Evolutionary conservation across 2,329 filamentous ascomycete species (phyloP).

Genomic region (Seiridium cupressi): DNA sequence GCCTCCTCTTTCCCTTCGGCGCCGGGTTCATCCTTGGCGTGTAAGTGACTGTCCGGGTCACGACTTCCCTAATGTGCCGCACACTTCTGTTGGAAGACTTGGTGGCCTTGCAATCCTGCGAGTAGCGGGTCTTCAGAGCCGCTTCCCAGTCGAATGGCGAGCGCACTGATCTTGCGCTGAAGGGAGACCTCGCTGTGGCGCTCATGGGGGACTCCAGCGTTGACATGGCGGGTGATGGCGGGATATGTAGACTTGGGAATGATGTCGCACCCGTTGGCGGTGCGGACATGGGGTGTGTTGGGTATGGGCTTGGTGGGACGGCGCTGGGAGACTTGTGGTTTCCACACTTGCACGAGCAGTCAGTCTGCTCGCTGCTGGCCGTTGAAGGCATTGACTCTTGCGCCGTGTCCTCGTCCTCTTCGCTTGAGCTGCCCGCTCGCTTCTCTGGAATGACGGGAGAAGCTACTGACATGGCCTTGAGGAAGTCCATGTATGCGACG

Average conservation of each 20-base stretch:
- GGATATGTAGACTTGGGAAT: conserved; percentile 71
- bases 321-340: conserved; percentile 47
- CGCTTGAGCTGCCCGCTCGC: conserved; percentile 48
- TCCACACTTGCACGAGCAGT: conserved; percentile 57
- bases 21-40: conserved; percentile 84
- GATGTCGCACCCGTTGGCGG: conserved; percentile 58
- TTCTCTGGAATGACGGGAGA: conserved; percentile 62
- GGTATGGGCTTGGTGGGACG: conserved; percentile 49
- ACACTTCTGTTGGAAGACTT: conserved; percentile 60
- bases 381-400: conserved; percentile 51
- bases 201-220: conserved; percentile 68
- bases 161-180: conserved; percentile 61
- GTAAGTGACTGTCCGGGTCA: conserved; percentile 92
- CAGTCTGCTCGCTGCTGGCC: conserved; percentile 53
- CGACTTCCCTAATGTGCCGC: conserved; percentile 79
- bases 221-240: conserved; percentile 70
- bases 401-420: conserved; percentile 44
- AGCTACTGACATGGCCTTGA: conserved; percentile 76
- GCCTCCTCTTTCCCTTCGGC: conserved; percentile 87
- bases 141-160: conserved; percentile 80
- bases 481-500: conserved; percentile 86
- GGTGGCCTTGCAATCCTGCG: conserved; percentile 53
- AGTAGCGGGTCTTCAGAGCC: conserved; percentile 65
- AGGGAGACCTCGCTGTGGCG: conserved; percentile 67
- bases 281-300: conserved; percentile 57